Percentiles rank a stretch among this genome's conserved stretches.
These are phyloP conservation scores for Phytophthora cactorum DNA, from an alignment of 352 stramenopile genomes.

Conservation along the genomic window DNA sequence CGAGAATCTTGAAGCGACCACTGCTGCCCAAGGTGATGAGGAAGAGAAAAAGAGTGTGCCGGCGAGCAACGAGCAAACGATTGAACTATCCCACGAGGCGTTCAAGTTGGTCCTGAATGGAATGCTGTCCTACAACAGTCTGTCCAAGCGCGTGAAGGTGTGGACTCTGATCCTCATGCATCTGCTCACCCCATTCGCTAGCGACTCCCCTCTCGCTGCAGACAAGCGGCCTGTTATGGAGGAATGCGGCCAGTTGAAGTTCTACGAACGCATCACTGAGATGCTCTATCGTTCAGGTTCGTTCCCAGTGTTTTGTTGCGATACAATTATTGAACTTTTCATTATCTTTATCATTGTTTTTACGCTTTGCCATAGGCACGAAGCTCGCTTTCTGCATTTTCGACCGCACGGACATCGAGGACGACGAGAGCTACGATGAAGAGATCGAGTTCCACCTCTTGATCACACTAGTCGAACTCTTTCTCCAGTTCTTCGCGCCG, in stretches of 20 bases:
- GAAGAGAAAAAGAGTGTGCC: conserved; percentile 8
- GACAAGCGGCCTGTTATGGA: conserved; percentile 28
- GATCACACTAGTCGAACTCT: conserved; percentile 60
- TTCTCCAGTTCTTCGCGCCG: conserved; percentile 66
- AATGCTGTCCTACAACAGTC: conserved; percentile 55
- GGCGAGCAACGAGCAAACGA: not conserved
- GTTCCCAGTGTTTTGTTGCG: conserved; percentile 1
- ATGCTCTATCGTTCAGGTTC: conserved; percentile 53
- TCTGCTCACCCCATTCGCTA: conserved; percentile 41
- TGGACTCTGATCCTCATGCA: conserved; percentile 71
- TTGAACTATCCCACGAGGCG: conserved; percentile 34
- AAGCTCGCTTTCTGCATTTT: conserved; percentile 79
- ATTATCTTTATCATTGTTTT: not conserved
- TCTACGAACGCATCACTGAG: conserved; percentile 45
- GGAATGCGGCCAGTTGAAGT: conserved; percentile 38
- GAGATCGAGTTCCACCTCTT: conserved; percentile 74
- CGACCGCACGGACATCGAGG: conserved; percentile 69
- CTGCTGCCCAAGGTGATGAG: not conserved
- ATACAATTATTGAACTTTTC: not conserved
- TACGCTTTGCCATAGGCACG: conserved; percentile 26
- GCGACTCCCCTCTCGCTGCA: conserved; percentile 21
- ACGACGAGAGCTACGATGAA: conserved; percentile 78
- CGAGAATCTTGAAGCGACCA: not conserved
- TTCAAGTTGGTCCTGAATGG: conserved; percentile 52
- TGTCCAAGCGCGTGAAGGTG: conserved; percentile 62